Conservation (phyloP, 768 basidiomycete species). For the Leccinum ochraceum region DNA sequence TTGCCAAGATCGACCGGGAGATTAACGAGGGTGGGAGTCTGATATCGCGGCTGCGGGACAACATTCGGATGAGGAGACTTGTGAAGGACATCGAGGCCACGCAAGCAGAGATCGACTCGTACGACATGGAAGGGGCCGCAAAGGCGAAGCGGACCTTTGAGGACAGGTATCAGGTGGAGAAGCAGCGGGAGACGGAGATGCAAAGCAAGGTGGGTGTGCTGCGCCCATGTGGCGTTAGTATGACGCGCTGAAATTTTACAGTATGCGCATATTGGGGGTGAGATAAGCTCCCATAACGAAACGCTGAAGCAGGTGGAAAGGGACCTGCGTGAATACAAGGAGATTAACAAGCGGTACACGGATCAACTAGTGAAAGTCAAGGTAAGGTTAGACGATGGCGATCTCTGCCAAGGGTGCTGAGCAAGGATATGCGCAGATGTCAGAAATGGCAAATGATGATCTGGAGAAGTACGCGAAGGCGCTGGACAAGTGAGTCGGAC, state of each 20-base stretch:
- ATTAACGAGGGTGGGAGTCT: conserved; percentile 74
- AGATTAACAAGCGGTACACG: conserved; percentile 82
- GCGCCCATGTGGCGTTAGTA: background rate
- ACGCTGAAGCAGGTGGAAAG: conserved; percentile 64
- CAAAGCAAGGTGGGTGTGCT: conserved; percentile 57
- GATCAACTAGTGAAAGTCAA: conserved; percentile 95
- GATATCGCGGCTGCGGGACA: conserved; percentile 75
- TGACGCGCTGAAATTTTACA: conserved; percentile 31
- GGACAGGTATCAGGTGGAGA: conserved; percentile 69
- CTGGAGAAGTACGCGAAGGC: conserved; percentile 98
- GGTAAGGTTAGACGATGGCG: conserved; percentile 43
- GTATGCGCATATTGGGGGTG: conserved; percentile 83
- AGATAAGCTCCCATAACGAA: conserved; percentile 70
- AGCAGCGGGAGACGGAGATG: conserved; percentile 70
- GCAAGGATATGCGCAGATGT: conserved; percentile 57
- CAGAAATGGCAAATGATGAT: conserved; percentile 97
- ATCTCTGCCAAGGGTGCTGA: background rate
- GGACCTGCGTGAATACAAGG: conserved; percentile 84
- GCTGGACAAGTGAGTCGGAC: conserved; percentile 76
- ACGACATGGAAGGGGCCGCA: conserved; percentile 85
- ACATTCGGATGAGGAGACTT: conserved; percentile 74
- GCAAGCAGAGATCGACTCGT: conserved; percentile 67
- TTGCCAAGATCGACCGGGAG: conserved; percentile 70
- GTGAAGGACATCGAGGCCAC: conserved; percentile 64
- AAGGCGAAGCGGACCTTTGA: conserved; percentile 85